A percentile compares a stretch with the other conserved stretches of the same genome.
Evolutionary conservation across 2,329 filamentous ascomycete genomes (phyloP).

Genomic region (Trichoderma sp.): DNA sequence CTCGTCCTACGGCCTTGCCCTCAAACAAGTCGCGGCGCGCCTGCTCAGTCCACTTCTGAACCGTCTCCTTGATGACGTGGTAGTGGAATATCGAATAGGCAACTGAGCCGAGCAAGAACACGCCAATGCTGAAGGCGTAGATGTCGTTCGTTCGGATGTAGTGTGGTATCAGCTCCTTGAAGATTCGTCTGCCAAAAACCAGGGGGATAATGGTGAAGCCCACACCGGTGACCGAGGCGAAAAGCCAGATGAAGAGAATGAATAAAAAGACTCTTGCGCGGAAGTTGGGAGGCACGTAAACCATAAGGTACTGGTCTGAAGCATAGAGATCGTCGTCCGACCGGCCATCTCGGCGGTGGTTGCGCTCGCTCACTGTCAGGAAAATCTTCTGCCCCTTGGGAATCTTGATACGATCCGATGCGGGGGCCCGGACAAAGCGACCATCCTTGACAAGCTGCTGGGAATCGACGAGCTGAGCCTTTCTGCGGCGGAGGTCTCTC

Average conservation of each 20-base stretch:
- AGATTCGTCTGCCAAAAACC: conserved; percentile 77
- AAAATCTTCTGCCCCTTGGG: conserved; percentile 83
- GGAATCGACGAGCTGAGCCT: conserved; percentile 48
- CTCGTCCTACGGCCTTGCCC: conserved; percentile 29
- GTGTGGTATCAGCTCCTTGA: conserved; percentile 69
- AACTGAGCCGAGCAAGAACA: conserved; percentile 74
- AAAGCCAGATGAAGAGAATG: conserved; percentile 88
- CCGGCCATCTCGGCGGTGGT: conserved; percentile 64
- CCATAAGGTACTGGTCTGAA: conserved; percentile 65
- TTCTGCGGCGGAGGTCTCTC: conserved; percentile 40
- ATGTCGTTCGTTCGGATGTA: conserved; percentile 86
- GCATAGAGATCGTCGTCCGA: conserved; percentile 52
- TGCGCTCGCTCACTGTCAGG: conserved; percentile 65
- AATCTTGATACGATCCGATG: conserved; percentile 92
- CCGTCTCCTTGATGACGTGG: conserved; percentile 39
- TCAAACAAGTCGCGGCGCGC: conserved; percentile 28
- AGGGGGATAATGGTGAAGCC: conserved; percentile 84
- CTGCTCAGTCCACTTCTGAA: conserved; percentile 34
- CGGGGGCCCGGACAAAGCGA: conserved; percentile 85
- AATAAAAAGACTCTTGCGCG: conserved; percentile 78
- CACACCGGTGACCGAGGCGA: conserved; percentile 85
- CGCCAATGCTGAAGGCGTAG: conserved; percentile 90
- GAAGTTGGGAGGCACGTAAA: conserved; percentile 86
- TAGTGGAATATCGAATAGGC: conserved; percentile 63
- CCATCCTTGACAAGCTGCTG: conserved; percentile 68